phyloP scores from a whole-genome alignment of 129 eudicot genomes.

The Arctium minus region DNA sequence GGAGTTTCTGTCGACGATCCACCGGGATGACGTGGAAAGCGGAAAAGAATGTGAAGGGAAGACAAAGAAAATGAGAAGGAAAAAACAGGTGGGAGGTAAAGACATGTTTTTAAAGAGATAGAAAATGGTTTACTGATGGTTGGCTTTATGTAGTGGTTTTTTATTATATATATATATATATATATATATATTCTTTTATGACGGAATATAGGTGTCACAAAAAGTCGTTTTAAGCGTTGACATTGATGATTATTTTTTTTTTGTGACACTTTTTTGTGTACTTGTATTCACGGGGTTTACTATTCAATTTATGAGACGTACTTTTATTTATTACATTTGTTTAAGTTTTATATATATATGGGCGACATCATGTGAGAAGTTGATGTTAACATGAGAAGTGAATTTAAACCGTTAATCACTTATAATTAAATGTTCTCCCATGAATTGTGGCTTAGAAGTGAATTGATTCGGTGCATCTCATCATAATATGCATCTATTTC shows the following conservation, averaged over 20 bases:
- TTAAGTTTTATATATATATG: neutral
- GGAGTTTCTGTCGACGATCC: constrained; percentile 50
- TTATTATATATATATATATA: neutral
- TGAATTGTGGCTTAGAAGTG: no score
- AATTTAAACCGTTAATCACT: no score
- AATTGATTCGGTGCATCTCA: no score
- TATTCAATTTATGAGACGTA: neutral
- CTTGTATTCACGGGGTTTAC: constrained; percentile 7
- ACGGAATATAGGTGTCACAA: neutral
- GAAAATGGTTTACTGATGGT: neutral
- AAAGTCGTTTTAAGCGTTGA: neutral
- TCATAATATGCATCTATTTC: no score
- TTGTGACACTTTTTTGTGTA: neutral
- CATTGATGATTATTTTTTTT: neutral
- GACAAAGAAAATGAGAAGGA: constrained; percentile 17
- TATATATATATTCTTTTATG: neutral
- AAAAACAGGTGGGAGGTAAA: constrained; percentile 4
- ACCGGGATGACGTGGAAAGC: constrained; percentile 63
- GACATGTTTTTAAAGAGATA: constrained; percentile 11
- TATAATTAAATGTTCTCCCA: no score
- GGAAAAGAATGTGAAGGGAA: constrained; percentile 33
- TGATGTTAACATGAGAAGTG: no score
- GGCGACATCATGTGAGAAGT: no score
- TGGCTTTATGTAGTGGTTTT: neutral
- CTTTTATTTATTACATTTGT: neutral